Conservation (phyloP, 2,329 filamentous ascomycete genomes). For the Xylariales sp. region DNA sequence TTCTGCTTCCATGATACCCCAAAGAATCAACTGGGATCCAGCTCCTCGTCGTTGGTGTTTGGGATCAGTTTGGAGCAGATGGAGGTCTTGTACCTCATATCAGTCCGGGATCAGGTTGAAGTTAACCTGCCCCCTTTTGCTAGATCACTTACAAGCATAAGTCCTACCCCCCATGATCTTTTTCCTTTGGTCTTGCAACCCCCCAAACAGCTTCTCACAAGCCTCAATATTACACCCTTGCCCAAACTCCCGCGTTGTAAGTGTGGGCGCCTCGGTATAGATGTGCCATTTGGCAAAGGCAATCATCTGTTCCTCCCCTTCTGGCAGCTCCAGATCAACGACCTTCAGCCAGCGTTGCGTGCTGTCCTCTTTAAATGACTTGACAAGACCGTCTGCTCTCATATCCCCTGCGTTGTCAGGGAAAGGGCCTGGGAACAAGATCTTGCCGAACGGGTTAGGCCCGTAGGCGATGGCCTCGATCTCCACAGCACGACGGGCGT, state of each 20-base stretch:
- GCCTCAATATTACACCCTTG: slow-evolving; percentile 26
- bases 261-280: slow-evolving; percentile 17
- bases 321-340: slow-evolving; percentile 25
- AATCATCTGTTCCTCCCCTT: slow-evolving; percentile 23
- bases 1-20: slow-evolving; percentile 32
- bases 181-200: slow-evolving; percentile 14
- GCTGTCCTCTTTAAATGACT: slow-evolving; percentile 17
- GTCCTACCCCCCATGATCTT: slow-evolving; percentile 18
- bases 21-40: slow-evolving; percentile 31
- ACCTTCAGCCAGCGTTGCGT: slow-evolving; percentile 27
- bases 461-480: slow-evolving; percentile 35
- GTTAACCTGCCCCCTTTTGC: too few species aligned
- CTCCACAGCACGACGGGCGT: slow-evolving; percentile 29
- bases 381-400: slow-evolving; percentile 19
- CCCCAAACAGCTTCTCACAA: slow-evolving; percentile 26
- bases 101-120: too few species aligned
- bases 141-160: slow-evolving; percentile 28
- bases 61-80: slow-evolving; percentile 34
- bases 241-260: slow-evolving; percentile 16
- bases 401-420: slow-evolving; percentile 17
- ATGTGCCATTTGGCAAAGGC: slow-evolving; percentile 29
- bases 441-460: slow-evolving; percentile 22
- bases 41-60: slow-evolving; percentile 36
- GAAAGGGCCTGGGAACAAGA: slow-evolving; percentile 30
- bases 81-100: slow-evolving; percentile 26